Evolutionary conservation across 2,329 filamentous ascomycete species (phyloP).

Genomic region (Ilyonectria mors-panacis): DNA sequence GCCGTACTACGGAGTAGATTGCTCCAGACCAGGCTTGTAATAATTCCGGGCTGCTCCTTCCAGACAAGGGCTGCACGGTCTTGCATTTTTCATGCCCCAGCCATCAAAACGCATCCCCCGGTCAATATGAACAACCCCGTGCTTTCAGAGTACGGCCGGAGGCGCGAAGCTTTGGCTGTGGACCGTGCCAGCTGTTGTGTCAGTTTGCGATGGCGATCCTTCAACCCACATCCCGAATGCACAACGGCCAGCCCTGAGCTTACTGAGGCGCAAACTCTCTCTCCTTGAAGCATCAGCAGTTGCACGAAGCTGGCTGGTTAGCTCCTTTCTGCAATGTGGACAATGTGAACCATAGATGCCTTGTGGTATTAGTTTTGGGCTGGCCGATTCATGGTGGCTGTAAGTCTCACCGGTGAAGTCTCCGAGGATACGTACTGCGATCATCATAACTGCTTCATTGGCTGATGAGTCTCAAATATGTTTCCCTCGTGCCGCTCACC

Average conservation of each 20-base stretch:
- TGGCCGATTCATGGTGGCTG: constrained; percentile 23
- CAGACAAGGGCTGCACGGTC: constrained; percentile 40
- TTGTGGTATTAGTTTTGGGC: background rate
- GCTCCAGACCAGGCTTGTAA: constrained; percentile 21
- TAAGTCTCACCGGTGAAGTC: constrained; percentile 10
- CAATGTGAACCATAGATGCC: background rate
- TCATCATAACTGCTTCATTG: constrained; percentile 19
- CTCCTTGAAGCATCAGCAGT: background rate
- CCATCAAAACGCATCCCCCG: constrained; percentile 13
- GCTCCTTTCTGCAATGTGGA: background rate
- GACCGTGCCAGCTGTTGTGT: constrained; percentile 24
- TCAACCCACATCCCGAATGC: constrained; percentile 27
- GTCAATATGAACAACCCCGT: constrained; percentile 14
- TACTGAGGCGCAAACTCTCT: constrained; percentile 1
- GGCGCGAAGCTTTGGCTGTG: constrained; percentile 30
- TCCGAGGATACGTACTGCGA: constrained; percentile 15
- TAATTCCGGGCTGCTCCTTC: constrained; percentile 29
- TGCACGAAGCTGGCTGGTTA: background rate
- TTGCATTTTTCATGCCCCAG: constrained; percentile 40
- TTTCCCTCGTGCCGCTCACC: constrained; percentile 11
- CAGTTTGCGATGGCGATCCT: background rate
- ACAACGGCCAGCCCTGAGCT: background rate
- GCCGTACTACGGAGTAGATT: constrained; percentile 4
- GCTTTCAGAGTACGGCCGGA: constrained; percentile 19
- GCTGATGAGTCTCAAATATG: constrained; percentile 13